A percentile compares a stretch with the other conserved stretches of the same genome.
phyloP scores from a whole-genome alignment of 2,329 filamentous ascomycete genomes.

The Ophiostoma angusticollis region DNA sequence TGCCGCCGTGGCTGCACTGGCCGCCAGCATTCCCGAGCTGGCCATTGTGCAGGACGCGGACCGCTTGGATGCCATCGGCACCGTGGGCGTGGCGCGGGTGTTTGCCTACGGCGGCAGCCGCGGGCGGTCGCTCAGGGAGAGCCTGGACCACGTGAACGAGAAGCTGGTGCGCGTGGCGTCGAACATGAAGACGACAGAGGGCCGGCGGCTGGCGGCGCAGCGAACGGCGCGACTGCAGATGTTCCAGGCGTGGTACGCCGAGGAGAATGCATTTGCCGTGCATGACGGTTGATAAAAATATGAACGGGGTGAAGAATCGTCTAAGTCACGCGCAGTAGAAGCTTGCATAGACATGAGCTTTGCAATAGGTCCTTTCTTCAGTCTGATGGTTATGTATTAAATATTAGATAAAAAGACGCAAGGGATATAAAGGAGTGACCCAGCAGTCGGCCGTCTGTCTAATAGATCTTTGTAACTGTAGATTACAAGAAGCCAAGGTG shows the following conservation, averaged over 20 bases:
- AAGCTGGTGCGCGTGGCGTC: conserved; percentile 56
- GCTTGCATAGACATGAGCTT: no score
- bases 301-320: no score
- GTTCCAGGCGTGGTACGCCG: conserved; percentile 46
- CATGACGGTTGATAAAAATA: no score
- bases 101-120: conserved; percentile 56
- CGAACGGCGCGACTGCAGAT: conserved; percentile 37
- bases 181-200: conserved; percentile 52
- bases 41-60: conserved; percentile 88
- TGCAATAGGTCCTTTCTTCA: no score
- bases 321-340: not conserved
- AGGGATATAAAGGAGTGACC: no score
- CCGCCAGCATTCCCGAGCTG: conserved; percentile 57
- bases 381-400: no score
- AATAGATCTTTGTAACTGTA: no score
- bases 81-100: conserved; percentile 66
- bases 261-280: conserved; percentile 27
- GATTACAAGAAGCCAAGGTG: no score
- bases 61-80: conserved; percentile 79
- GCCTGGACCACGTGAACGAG: conserved; percentile 62
- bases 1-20: conserved; percentile 42
- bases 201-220: conserved; percentile 38
- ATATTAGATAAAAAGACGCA: no score
- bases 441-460: no score
- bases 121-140: conserved; percentile 43